phyloP scores from a whole-genome alignment of 2,329 filamentous ascomycete species.

The Aspergillus quadricinctus region DNA sequence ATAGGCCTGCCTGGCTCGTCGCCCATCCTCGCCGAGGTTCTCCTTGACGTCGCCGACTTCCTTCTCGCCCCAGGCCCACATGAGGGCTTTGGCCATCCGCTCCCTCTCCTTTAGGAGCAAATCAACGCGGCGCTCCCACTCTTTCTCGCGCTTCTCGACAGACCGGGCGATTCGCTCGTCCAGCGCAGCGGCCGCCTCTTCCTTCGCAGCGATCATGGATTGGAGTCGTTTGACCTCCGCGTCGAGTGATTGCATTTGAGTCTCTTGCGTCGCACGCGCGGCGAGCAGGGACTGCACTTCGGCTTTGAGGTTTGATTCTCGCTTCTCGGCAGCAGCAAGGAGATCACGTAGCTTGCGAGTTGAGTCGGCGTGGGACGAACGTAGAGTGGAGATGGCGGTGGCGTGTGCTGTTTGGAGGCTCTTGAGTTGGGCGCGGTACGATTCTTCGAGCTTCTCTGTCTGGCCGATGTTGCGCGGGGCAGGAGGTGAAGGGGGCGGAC shows the following conservation, averaged over 20 bases:
- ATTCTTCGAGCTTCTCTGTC: constrained; percentile 24
- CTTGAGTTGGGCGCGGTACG: constrained; percentile 33
- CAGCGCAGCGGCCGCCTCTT: constrained; percentile 36
- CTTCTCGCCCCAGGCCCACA: constrained; percentile 40
- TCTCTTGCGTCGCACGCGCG: constrained; percentile 17
- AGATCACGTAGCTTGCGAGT: constrained; percentile 32
- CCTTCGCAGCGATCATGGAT: constrained; percentile 34
- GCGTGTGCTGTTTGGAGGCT: constrained; percentile 35
- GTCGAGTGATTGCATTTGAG: constrained; percentile 25
- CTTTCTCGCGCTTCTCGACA: constrained; percentile 40
- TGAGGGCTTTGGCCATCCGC: constrained; percentile 35
- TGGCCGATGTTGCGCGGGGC: constrained; percentile 8
- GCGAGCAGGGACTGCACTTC: constrained; percentile 28
- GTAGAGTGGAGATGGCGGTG: constrained; percentile 33
- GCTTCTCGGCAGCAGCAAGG: constrained; percentile 31
- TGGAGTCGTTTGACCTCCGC: constrained; percentile 32
- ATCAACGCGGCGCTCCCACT: constrained; percentile 40
- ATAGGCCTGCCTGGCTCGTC: constrained; percentile 28
- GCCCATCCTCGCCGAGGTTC: constrained; percentile 19
- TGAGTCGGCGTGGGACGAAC: constrained; percentile 34
- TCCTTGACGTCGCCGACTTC: constrained; percentile 30
- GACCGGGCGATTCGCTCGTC: constrained; percentile 38
- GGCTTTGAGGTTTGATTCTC: constrained; percentile 30
- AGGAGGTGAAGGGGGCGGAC: constrained; percentile 28
- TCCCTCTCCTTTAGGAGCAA: constrained; percentile 39